A percentile compares a stretch with the other conserved stretches of the same genome.
phyloP scores from a whole-genome alignment of 352 stramenopile genomes.

The Phytophthora sansomeana region DNA sequence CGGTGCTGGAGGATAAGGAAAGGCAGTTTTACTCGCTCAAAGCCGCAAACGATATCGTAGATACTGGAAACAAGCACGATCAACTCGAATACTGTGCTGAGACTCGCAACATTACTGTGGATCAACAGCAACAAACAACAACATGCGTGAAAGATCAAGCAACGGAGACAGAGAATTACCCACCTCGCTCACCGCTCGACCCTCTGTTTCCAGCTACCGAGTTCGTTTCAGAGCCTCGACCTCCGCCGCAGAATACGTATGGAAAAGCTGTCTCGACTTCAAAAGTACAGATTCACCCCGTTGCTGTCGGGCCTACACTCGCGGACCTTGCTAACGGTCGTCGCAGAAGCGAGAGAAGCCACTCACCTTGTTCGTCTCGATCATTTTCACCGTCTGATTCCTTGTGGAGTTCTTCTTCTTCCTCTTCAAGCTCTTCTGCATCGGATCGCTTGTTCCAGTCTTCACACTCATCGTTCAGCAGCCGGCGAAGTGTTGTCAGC shows the following conservation, averaged over 20 bases:
- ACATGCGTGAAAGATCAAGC: constrained; percentile 25
- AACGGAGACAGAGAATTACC: constrained; percentile 23
- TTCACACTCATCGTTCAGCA: constrained; percentile 11
- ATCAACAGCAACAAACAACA: constrained; percentile 30
- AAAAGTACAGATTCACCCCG: background rate
- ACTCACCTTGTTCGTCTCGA: background rate
- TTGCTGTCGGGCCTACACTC: constrained; percentile 26
- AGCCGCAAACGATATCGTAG: background rate
- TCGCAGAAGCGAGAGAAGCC: background rate
- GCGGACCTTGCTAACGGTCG: constrained; percentile 20
- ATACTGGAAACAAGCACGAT: background rate
- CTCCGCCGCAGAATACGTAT: background rate
- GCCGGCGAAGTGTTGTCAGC: constrained; percentile 9
- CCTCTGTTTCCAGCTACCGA: constrained; percentile 2
- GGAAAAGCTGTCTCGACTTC: background rate
- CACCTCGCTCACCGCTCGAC: background rate
- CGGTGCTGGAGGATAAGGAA: constrained; percentile 39
- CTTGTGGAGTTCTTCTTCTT: constrained; percentile 12
- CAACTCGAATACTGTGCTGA: background rate
- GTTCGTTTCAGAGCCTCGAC: constrained; percentile 1
- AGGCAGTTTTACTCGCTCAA: constrained; percentile 30
- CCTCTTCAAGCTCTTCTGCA: constrained; percentile 3
- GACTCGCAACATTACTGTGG: background rate
- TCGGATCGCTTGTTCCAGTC: background rate
- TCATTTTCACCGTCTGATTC: constrained; percentile 1